These are phyloP conservation scores for Skeletonema menzelii DNA, from an alignment of 108 stramenopile genomes.

Conservation along the genomic window DNA sequence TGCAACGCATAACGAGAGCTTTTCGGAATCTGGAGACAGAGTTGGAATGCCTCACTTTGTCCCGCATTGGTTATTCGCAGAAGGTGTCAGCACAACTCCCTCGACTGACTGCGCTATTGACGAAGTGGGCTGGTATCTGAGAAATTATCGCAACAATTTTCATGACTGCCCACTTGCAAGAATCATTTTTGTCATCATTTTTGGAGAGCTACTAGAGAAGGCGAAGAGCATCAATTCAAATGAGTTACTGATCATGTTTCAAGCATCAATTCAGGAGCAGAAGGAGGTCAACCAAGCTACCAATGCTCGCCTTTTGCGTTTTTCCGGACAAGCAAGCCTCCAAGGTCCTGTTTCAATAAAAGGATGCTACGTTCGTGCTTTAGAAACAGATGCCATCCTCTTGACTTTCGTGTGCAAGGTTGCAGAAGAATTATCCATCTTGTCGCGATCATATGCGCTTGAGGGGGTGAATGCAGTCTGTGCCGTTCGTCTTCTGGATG, in stretches of 20 bases:
- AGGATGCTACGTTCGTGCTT: slow-evolving; percentile 9
- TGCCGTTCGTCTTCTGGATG: slow-evolving; percentile 1
- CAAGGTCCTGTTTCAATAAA: neutral
- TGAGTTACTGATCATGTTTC: slow-evolving; percentile 16
- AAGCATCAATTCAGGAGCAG: slow-evolving; percentile 10
- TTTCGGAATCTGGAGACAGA: slow-evolving; percentile 6
- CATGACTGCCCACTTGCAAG: slow-evolving; percentile 18
- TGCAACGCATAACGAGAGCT: neutral
- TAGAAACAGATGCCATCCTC: slow-evolving; percentile 21
- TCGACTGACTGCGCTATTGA: neutral
- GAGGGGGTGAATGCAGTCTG: slow-evolving; percentile 5
- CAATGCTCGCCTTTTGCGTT: slow-evolving; percentile 5
- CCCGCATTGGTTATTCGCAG: slow-evolving; percentile 10
- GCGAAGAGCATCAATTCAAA: slow-evolving; percentile 1
- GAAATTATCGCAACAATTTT: slow-evolving; percentile 7
- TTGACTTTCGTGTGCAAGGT: slow-evolving; percentile 18
- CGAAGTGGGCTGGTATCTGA: slow-evolving; percentile 12
- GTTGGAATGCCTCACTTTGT: slow-evolving; percentile 18
- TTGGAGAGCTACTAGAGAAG: slow-evolving; percentile 1
- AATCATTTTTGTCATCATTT: slow-evolving; percentile 16
- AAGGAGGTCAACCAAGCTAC: slow-evolving; percentile 7
- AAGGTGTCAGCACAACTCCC: neutral
- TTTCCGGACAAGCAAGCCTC: neutral
- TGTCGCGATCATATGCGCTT: slow-evolving; percentile 9
- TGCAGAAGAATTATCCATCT: slow-evolving; percentile 7